phyloP scores from a whole-genome alignment of 2,329 filamentous ascomycete genomes.

The Metarhizium rileyi region DNA sequence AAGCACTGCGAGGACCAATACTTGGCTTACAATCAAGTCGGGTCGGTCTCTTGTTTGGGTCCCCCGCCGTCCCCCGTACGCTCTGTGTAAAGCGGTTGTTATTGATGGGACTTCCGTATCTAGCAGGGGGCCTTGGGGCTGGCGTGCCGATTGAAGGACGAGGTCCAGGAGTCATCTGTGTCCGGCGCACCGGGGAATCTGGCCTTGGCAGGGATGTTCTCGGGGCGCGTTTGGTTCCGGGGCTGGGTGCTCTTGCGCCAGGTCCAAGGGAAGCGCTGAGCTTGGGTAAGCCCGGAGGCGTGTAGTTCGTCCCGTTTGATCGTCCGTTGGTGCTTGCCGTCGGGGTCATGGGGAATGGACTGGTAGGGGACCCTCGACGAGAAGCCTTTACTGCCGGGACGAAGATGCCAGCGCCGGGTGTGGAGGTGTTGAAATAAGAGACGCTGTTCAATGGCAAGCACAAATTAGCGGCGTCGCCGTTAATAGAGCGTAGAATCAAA shows the following conservation, averaged over 20 bases:
- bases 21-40: constrained; percentile 40
- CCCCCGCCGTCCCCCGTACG: constrained; percentile 49
- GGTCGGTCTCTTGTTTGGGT: constrained; percentile 47
- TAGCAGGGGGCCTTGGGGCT: constrained; percentile 17
- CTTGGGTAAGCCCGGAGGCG: constrained; percentile 59
- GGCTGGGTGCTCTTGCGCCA: constrained; percentile 56
- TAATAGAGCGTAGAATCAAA: not conserved
- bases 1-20: constrained; percentile 47
- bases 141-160: constrained; percentile 46
- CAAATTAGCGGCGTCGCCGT: not conserved
- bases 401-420: constrained; percentile 84
- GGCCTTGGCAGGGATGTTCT: constrained; percentile 77
- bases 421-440: constrained; percentile 71
- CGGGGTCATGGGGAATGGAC: constrained; percentile 55
- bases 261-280: constrained; percentile 86
- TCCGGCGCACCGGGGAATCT: constrained; percentile 71
- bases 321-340: constrained; percentile 50
- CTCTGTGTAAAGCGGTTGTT: constrained; percentile 50
- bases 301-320: constrained; percentile 49
- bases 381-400: constrained; percentile 74
- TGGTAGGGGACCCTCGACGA: constrained; percentile 49
- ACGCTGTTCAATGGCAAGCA: constrained; percentile 30
- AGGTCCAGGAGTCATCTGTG: constrained; percentile 51
- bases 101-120: constrained; percentile 34
- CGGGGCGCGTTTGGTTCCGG: constrained; percentile 53